These are phyloP conservation scores for Talaromyces atroroseus DNA, from an alignment of 2,329 filamentous ascomycete species.

Conservation along the genomic window DNA sequence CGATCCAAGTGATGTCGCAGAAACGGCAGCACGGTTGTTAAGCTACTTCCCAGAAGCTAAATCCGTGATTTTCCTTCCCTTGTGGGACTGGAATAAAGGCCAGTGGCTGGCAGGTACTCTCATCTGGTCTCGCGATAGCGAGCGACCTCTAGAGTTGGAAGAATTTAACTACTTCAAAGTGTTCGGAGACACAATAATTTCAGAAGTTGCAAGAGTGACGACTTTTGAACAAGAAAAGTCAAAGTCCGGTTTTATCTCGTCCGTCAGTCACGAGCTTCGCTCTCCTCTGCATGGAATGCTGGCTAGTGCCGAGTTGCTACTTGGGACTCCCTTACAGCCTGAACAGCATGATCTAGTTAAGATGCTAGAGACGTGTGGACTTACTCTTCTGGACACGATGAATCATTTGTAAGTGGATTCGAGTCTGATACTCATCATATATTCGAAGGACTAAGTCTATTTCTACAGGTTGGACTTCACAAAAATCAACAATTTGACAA, in stretches of 20 bases:
- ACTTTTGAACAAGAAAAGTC: slow-evolving; percentile 36
- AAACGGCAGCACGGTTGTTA: slow-evolving; percentile 14
- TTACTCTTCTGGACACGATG: slow-evolving; percentile 48
- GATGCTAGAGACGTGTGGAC: slow-evolving; percentile 47
- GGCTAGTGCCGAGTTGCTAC: slow-evolving; percentile 47
- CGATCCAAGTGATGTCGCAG: slow-evolving; percentile 4
- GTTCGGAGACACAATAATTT: slow-evolving; percentile 31
- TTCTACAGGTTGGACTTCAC: not conserved
- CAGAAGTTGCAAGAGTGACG: slow-evolving; percentile 31
- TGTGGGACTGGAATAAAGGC: slow-evolving; percentile 31
- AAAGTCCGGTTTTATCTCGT: slow-evolving; percentile 50
- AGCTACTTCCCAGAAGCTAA: slow-evolving; percentile 21
- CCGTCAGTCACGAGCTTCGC: slow-evolving; percentile 49
- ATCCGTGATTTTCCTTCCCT: slow-evolving; percentile 26
- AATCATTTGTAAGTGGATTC: slow-evolving; percentile 29
- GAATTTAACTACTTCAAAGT: slow-evolving; percentile 32
- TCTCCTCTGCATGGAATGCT: slow-evolving; percentile 45
- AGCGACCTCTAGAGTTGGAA: slow-evolving; percentile 18
- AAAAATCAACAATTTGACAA: not conserved
- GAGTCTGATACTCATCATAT: not conserved
- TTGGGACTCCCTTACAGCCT: slow-evolving; percentile 37
- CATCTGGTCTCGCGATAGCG: slow-evolving; percentile 23
- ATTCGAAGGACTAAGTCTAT: not conserved
- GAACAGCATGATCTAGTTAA: slow-evolving; percentile 41
- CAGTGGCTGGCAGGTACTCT: slow-evolving; percentile 30